phyloP scores from a whole-genome alignment of 257 asterid genomes.

The Solanum corneliomulleri region DNA sequence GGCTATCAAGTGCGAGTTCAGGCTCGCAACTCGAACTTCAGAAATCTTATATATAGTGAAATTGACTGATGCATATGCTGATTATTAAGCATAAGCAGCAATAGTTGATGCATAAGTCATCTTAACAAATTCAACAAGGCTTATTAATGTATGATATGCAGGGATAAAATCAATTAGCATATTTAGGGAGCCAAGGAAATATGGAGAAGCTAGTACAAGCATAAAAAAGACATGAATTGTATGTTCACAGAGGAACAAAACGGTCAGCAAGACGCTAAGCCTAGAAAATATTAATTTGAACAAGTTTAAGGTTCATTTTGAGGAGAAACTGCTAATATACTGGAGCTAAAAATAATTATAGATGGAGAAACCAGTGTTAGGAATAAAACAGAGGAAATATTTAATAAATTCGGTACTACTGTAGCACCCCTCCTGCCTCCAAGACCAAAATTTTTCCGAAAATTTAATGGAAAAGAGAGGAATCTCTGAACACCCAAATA shows the following conservation, averaged over 20 bases:
- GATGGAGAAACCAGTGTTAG: not conserved
- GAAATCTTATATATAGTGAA: not conserved
- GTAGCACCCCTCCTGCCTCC: not conserved
- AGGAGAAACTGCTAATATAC: not conserved
- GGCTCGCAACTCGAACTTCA: not conserved
- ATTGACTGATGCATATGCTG: not conserved
- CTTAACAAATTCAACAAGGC: not conserved
- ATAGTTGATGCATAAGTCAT: not conserved
- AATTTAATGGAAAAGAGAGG: not conserved
- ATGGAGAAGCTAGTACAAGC: not conserved
- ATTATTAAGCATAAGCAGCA: not conserved
- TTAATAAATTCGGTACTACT: not conserved
- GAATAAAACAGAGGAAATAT: not conserved
- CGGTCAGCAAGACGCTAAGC: not conserved
- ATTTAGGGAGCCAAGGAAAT: not conserved
- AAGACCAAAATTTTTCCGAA: not conserved
- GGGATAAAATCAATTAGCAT: not conserved
- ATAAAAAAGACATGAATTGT: not conserved
- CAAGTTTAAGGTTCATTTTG: not conserved
- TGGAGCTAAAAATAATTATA: not conserved
- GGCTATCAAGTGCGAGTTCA: not conserved
- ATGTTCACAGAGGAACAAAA: not conserved
- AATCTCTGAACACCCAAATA: not conserved
- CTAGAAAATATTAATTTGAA: not conserved
- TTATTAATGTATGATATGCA: not conserved